Percentiles rank a stretch among this genome's conserved stretches.
Evolutionary conservation across 2,329 filamentous ascomycete species (phyloP).

Genomic region (Pestalotiopsis sp.): DNA sequence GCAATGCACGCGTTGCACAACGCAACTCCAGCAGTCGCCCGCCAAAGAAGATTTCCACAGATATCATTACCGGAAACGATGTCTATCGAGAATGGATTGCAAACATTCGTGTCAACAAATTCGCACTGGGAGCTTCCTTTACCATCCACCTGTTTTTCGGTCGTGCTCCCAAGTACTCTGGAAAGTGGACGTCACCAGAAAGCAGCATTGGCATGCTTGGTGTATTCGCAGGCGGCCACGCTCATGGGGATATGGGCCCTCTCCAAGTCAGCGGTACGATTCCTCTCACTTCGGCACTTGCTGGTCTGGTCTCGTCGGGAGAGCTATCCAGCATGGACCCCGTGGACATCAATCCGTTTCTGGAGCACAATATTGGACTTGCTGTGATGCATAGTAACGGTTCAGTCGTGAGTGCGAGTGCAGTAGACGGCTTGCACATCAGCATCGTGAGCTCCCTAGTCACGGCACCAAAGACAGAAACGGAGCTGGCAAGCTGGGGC

Average conservation of each 20-base stretch:
- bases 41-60: neutral
- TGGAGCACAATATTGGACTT: constrained; percentile 40
- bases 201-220: constrained; percentile 66
- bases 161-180: constrained; percentile 43
- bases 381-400: constrained; percentile 34
- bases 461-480: neutral
- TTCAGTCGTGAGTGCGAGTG: constrained; percentile 24
- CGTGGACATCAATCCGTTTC: constrained; percentile 40
- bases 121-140: constrained; percentile 63
- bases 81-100: constrained; percentile 67
- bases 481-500: constrained; percentile 9
- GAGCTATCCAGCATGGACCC: constrained; percentile 40
- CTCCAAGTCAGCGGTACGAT: constrained; percentile 48
- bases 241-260: constrained; percentile 18
- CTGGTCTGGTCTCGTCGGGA: constrained; percentile 41
- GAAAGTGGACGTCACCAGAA: constrained; percentile 51
- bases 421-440: constrained; percentile 37
- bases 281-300: constrained; percentile 53
- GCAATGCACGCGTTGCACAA: neutral
- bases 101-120: constrained; percentile 65
- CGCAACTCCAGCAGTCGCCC: neutral
- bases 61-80: constrained; percentile 7
- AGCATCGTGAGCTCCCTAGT: constrained; percentile 34
- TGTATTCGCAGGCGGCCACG: constrained; percentile 46
- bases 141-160: constrained; percentile 72